Percentiles rank a stretch among this genome's conserved stretches.
phyloP scores from a whole-genome alignment of 2,329 filamentous ascomycete genomes.

The Triangularia verruculosa region DNA sequence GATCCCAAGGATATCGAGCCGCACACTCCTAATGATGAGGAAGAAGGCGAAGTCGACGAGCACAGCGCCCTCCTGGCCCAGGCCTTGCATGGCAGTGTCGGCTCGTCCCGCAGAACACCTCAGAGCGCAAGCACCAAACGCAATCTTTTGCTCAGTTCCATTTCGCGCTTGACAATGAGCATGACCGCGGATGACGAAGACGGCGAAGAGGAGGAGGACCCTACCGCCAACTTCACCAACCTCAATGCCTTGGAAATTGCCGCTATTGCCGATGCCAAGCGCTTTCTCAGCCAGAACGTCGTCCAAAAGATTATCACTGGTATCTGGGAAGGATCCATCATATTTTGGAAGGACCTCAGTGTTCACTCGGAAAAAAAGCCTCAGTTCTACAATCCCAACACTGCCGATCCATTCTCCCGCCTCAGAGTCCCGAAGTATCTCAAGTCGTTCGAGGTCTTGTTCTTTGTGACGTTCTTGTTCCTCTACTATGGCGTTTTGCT shows the following conservation, averaged over 20 bases:
- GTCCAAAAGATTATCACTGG: constrained; percentile 81
- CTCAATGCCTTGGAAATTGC: constrained; percentile 88
- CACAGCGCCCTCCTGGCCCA: constrained; percentile 45
- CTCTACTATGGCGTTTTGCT: constrained; percentile 87
- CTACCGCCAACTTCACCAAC: constrained; percentile 69
- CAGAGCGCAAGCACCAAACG: constrained; percentile 38
- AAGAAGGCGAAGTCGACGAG: constrained; percentile 42
- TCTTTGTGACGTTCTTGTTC: constrained; percentile 72
- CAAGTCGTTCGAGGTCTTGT: constrained; percentile 78
- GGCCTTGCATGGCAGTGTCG: constrained; percentile 23
- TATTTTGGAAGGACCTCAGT: constrained; percentile 81
- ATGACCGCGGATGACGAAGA: constrained; percentile 39
- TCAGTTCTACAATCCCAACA: constrained; percentile 67
- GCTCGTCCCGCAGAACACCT: constrained; percentile 10
- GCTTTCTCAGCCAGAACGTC: constrained; percentile 74
- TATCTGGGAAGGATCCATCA: constrained; percentile 82
- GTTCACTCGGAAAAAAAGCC: constrained; percentile 72
- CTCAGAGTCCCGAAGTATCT: constrained; percentile 78
- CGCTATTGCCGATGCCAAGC: constrained; percentile 75
- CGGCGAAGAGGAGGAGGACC: constrained; percentile 52
- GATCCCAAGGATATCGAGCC: constrained; percentile 33
- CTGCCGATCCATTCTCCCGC: constrained; percentile 70
- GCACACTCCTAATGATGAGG: constrained; percentile 36
- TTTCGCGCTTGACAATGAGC: constrained; percentile 54
- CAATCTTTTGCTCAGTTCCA: constrained; percentile 50